phyloP scores from a whole-genome alignment of 148 eudicot species.

The Cornus controversa region DNA sequence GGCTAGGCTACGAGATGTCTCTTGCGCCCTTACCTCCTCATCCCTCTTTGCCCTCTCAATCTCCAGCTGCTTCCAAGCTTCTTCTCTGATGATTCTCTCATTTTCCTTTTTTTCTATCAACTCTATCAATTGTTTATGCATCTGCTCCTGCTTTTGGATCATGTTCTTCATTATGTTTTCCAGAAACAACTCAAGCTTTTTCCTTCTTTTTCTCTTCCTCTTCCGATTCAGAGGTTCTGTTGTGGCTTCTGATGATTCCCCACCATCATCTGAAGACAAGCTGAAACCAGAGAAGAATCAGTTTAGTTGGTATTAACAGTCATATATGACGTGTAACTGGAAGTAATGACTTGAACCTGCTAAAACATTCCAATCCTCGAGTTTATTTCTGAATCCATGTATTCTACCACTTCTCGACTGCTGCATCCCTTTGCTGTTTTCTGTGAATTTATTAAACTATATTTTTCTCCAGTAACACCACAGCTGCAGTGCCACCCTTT shows the following conservation, averaged over 20 bases:
- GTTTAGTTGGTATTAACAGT: not conserved
- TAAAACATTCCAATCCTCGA: not conserved
- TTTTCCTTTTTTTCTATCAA: slow-evolving; percentile 40
- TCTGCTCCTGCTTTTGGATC: slow-evolving; percentile 48
- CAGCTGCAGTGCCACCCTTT: too few relatives aligned
- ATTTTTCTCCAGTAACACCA: too few relatives aligned
- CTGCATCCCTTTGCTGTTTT: not conserved
- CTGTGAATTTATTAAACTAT: too few relatives aligned
- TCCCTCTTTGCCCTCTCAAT: slow-evolving; percentile 36
- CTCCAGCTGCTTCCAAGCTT: slow-evolving; percentile 49
- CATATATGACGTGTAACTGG: not conserved
- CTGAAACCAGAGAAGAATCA: slow-evolving; percentile 21
- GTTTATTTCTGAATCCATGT: not conserved
- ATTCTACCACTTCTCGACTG: not conserved
- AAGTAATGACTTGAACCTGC: not conserved
- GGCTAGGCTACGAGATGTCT: slow-evolving; percentile 45
- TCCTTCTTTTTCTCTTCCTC: slow-evolving; percentile 29
- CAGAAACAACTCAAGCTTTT: slow-evolving; percentile 30
- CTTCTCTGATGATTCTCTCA: slow-evolving; percentile 44
- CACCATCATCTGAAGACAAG: slow-evolving; percentile 39
- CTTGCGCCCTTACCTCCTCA: slow-evolving; percentile 35
- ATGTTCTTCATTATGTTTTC: slow-evolving; percentile 36
- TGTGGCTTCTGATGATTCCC: slow-evolving; percentile 20
- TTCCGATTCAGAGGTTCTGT: slow-evolving; percentile 15
- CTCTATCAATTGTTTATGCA: slow-evolving; percentile 52